Evolutionary conservation across 2,329 filamentous ascomycete species (phyloP), one percentile per base, ranked within the genome.

Genomic region (Orbilia oligospora): DNA sequence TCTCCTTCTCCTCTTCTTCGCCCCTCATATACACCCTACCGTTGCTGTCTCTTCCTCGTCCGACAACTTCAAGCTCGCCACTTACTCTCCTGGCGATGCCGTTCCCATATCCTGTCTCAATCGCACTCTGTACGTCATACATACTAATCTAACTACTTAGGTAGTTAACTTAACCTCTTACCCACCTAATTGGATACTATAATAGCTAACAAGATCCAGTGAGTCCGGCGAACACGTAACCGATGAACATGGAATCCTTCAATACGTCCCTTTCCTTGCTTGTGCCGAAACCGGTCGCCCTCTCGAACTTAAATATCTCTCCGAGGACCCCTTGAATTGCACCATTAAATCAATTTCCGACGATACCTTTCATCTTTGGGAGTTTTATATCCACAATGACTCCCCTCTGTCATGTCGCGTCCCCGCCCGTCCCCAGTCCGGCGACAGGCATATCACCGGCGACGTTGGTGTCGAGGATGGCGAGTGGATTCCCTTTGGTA

Each of bases 321-420:
- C 73, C 24, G 79, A 80, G 10, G 86, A 85, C 85, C 94, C 97
- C 84, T 85, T 93, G 81, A 95, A 95, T 86, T 96, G 93, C 87
- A 96, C 93, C 70, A 90, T 96, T 82, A 87, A 91, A 83, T 88
- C 92, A 85, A 88, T 95, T 82, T 88, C 89, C 82, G 93, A 95
- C 84, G 89, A 91, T 48, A 91, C 94, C 87, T 96, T 93, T 87
- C 93, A 96, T 85, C 89, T 95, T 65, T 91, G 95, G 86, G 93
- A 98, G 86, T 98, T 97, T 88, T 98, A 98, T 88, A 91, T 98
- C 84, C 96, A 98, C 88, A 94, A 92, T 86, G 96, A 99, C 85
- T 94, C 94, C 18, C 96, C 96, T 9, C 88, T 98, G 63, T 91
- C 93, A 69, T 99, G 96, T 85, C 94, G 96, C 66, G 89, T 98